Conservation (phyloP, 495 filamentous ascomycete genomes). For the Massariosphaeria phaeospora region DNA sequence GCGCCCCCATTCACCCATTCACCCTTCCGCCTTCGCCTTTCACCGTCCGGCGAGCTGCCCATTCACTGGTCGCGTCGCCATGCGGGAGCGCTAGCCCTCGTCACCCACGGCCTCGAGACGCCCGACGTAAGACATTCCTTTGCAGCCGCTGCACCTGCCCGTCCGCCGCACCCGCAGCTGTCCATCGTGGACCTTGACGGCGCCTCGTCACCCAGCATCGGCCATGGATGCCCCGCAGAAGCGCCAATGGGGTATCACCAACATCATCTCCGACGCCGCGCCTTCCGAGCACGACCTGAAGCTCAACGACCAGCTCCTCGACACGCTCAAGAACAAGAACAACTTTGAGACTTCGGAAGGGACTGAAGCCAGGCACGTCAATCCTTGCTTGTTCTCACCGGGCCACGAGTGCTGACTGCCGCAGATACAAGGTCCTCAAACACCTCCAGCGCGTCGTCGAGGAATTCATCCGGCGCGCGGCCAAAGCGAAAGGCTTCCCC, state of each 20-base stretch:
- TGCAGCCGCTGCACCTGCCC: not conserved
- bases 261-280: constrained; percentile 68
- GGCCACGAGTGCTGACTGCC: not conserved
- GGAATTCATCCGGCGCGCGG: constrained; percentile 76
- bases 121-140: not conserved
- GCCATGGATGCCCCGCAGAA: constrained; percentile 23
- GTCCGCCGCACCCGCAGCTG: not conserved
- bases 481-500: constrained; percentile 70
- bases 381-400: constrained; percentile 3
- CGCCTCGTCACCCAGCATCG: not conserved
- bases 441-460: constrained; percentile 71
- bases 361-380: constrained; percentile 66
- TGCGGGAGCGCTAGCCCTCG: not conserved
- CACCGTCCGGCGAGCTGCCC: too few species aligned
- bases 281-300: constrained; percentile 71
- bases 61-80: constrained; percentile 11
- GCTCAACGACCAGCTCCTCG: constrained; percentile 69
- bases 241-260: constrained; percentile 67
- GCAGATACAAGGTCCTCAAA: constrained; percentile 49
- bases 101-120: not conserved
- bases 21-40: too few species aligned
- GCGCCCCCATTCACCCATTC: too few species aligned
- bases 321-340: constrained; percentile 78
- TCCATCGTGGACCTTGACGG: not conserved
- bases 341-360: constrained; percentile 81